phyloP scores from a whole-genome alignment of 163 green algal genomes.

The Volvox carteri region DNA sequence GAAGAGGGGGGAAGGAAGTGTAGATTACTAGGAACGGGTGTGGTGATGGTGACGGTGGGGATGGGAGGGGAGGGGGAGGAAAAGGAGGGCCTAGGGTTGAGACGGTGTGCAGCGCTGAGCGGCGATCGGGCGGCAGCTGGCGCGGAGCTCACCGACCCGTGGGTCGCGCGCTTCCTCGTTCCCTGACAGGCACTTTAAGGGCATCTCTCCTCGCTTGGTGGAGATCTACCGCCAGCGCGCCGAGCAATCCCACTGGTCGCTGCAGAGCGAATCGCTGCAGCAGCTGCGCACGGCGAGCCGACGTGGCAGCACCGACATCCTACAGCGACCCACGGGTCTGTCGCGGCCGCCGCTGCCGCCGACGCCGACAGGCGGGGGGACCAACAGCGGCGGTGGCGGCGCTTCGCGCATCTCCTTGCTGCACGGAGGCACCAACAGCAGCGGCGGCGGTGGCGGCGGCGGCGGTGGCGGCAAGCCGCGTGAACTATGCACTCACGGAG shows the following conservation, averaged over 20 bases:
- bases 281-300: not conserved
- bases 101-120: too few relatives aligned
- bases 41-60: too few relatives aligned
- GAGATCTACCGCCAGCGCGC: constrained; percentile 49
- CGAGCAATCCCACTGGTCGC: constrained; percentile 21
- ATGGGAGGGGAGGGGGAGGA: too few relatives aligned
- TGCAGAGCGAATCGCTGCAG: not conserved
- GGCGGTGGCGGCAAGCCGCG: constrained; percentile 23
- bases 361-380: too few relatives aligned
- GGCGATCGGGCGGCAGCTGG: too few relatives aligned
- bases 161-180: not conserved
- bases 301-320: not conserved
- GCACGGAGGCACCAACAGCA: too few relatives aligned
- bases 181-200: constrained; percentile 52
- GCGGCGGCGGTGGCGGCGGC: not conserved
- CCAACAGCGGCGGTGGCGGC: not conserved
- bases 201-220: constrained; percentile 52
- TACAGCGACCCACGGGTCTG: constrained; percentile 31
- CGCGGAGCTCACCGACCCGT: not conserved
- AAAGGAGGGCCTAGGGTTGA: too few relatives aligned
- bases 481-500: not conserved
- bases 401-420: constrained; percentile 19
- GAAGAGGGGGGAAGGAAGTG: too few relatives aligned
- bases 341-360: not conserved
- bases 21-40: too few relatives aligned